Percentiles rank a stretch among this genome's conserved stretches.
Evolutionary conservation across 129 eudicot species (phyloP).

Genomic region (Gnaphalium uliginosum): DNA sequence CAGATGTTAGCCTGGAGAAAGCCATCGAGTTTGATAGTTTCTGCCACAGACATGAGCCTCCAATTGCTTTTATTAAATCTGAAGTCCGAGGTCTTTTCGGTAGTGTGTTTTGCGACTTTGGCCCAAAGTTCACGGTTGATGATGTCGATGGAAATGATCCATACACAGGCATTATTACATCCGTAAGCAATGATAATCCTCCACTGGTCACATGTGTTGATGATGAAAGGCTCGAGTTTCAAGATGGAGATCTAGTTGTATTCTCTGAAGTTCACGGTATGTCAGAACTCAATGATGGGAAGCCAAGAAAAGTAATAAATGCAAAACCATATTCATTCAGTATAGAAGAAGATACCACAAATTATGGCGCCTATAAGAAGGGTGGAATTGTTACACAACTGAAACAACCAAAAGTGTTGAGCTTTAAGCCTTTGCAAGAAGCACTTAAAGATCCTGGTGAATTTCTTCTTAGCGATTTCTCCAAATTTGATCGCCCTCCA

Average conservation of each 20-base stretch:
- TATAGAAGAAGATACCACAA: slow-evolving; percentile 82
- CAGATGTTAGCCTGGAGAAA: slow-evolving; percentile 66
- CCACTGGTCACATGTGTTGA: slow-evolving; percentile 79
- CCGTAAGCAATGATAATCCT: slow-evolving; percentile 76
- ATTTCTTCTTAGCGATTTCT: slow-evolving; percentile 82
- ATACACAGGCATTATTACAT: slow-evolving; percentile 80
- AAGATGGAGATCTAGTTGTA: slow-evolving; percentile 84
- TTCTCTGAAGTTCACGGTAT: slow-evolving; percentile 87
- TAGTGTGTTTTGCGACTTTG: slow-evolving; percentile 79
- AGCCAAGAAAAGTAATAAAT: slow-evolving; percentile 67
- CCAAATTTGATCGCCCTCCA: slow-evolving; percentile 89
- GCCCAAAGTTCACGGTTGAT: slow-evolving; percentile 71
- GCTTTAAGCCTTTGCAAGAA: slow-evolving; percentile 71
- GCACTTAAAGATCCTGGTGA: slow-evolving; percentile 84
- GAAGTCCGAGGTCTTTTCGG: slow-evolving; percentile 92
- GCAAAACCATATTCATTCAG: slow-evolving; percentile 78
- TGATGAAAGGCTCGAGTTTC: slow-evolving; percentile 87
- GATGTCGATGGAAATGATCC: slow-evolving; percentile 94
- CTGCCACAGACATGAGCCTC: slow-evolving; percentile 85
- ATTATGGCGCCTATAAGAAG: slow-evolving; percentile 48
- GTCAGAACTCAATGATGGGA: slow-evolving; percentile 81
- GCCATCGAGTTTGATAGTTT: slow-evolving; percentile 77
- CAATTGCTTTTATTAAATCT: slow-evolving; percentile 78
- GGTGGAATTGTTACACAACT: slow-evolving; percentile 90
- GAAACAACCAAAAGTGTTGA: slow-evolving; percentile 76